A percentile compares a stretch with the other conserved stretches of the same genome.
Evolutionary conservation across 805 yeast species (phyloP).

Genomic region (Monosporozyma solicola): DNA sequence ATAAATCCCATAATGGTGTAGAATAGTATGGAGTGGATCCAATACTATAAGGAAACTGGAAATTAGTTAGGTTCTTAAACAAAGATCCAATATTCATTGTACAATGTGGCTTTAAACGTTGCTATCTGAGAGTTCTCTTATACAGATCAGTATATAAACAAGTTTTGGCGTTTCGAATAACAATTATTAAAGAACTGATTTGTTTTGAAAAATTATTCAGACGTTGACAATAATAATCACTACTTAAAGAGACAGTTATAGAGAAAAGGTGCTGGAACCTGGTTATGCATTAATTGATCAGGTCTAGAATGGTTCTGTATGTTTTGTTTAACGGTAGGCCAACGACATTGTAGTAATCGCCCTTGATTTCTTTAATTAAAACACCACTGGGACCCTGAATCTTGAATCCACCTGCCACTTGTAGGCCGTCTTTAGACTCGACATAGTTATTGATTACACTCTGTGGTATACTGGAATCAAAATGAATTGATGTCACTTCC

Average conservation of each 20-base stretch:
- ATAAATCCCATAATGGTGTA: slow-evolving; percentile 23
- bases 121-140: background rate
- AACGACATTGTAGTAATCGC: slow-evolving; percentile 80
- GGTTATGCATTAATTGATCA: background rate
- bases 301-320: slow-evolving; percentile 8
- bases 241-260: background rate
- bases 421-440: slow-evolving; percentile 59
- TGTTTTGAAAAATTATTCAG: background rate
- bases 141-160: background rate
- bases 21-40: slow-evolving; percentile 16
- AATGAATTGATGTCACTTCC: slow-evolving; percentile 35
- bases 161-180: background rate
- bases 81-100: slow-evolving; percentile 25
- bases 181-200: background rate
- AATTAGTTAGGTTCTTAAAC: slow-evolving; percentile 25
- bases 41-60: slow-evolving; percentile 26
- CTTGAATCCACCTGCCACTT: slow-evolving; percentile 90
- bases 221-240: background rate
- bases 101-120: background rate
- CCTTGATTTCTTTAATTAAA: slow-evolving; percentile 53
- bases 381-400: slow-evolving; percentile 68
- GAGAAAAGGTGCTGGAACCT: background rate
- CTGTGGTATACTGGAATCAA: slow-evolving; percentile 41
- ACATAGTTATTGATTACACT: slow-evolving; percentile 56
- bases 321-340: slow-evolving; percentile 72